Conservation (phyloP, 2,329 filamentous ascomycete genomes). For the Ceratocystis smalleyi region DNA sequence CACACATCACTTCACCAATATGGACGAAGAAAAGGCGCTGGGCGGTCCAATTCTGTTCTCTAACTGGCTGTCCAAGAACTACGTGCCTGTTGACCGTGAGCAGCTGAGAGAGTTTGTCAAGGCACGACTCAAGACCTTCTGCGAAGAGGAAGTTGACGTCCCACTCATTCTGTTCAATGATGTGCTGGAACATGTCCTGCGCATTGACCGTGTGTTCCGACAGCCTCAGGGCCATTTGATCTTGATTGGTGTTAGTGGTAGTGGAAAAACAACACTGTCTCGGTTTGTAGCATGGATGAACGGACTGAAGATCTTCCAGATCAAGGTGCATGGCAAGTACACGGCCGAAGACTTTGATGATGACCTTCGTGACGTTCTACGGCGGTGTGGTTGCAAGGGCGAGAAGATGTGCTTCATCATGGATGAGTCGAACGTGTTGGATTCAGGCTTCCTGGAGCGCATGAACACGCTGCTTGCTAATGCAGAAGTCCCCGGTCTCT, state of each 20-base stretch:
- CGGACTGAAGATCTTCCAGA: slow-evolving; percentile 95
- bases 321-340: slow-evolving; percentile 98
- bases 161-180: slow-evolving; percentile 99
- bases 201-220: slow-evolving; percentile 95
- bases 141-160: slow-evolving; percentile 97
- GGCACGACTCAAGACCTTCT: slow-evolving; percentile 92
- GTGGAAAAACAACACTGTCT: slow-evolving; percentile 94
- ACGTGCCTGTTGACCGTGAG: slow-evolving; percentile 89
- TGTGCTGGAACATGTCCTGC: slow-evolving; percentile 90
- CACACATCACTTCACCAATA: slow-evolving; percentile 82
- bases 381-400: slow-evolving; percentile 88
- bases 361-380: slow-evolving; percentile 82
- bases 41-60: slow-evolving; percentile 93
- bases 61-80: slow-evolving; percentile 98
- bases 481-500: slow-evolving; percentile 95
- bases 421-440: slow-evolving; percentile 96
- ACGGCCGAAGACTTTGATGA: slow-evolving; percentile 98
- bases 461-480: slow-evolving; percentile 99
- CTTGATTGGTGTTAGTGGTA: slow-evolving; percentile 93
- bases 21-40: slow-evolving; percentile 77
- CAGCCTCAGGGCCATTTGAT: slow-evolving; percentile 98
- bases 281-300: slow-evolving; percentile 99
- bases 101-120: slow-evolving; percentile 94
- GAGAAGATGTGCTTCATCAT: slow-evolving; percentile 99
- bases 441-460: slow-evolving; percentile 94